Conservation (phyloP, 345 rosid genomes). For the Brassica cretica region DNA sequence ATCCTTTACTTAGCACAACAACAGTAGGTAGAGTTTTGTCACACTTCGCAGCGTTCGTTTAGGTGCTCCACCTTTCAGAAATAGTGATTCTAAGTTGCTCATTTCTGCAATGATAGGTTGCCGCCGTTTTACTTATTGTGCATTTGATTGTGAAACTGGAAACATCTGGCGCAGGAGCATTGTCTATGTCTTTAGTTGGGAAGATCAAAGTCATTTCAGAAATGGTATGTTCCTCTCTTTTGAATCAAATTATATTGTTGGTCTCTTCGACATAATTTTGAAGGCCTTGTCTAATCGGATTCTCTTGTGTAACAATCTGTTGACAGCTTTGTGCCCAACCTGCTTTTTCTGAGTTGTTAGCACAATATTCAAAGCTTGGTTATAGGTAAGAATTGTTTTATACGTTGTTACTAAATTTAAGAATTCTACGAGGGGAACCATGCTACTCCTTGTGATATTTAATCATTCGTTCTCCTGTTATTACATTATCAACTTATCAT, state of each 20-base stretch:
- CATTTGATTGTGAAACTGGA: conserved; percentile 69
- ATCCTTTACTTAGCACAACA: conserved; percentile 1
- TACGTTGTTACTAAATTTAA: conserved; percentile 7
- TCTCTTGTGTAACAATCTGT: conserved; percentile 36
- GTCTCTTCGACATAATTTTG: conserved; percentile 5
- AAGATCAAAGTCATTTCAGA: conserved; percentile 51
- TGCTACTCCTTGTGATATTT: conserved; percentile 20
- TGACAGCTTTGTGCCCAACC: conserved; percentile 69
- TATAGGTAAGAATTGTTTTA: conserved; percentile 59
- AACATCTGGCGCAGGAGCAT: conserved; percentile 58
- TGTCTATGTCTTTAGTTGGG: conserved; percentile 64
- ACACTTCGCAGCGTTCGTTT: conserved; percentile 5
- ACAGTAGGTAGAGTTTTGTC: neutral
- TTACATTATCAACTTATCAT: conserved; percentile 6
- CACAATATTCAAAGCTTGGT: conserved; percentile 61
- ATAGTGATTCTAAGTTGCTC: conserved; percentile 3
- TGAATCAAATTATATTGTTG: neutral
- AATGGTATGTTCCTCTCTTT: conserved; percentile 47
- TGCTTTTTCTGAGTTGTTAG: conserved; percentile 74
- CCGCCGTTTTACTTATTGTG: conserved; percentile 62
- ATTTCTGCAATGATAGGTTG: conserved; percentile 55
- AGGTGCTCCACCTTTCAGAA: conserved; percentile 21
- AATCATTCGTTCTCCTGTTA: neutral
- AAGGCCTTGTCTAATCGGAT: conserved; percentile 22
- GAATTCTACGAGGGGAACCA: neutral